A percentile compares a stretch with the other conserved stretches of the same genome.
phyloP scores from a whole-genome alignment of 345 rosid genomes.

The Citrus maxima region DNA sequence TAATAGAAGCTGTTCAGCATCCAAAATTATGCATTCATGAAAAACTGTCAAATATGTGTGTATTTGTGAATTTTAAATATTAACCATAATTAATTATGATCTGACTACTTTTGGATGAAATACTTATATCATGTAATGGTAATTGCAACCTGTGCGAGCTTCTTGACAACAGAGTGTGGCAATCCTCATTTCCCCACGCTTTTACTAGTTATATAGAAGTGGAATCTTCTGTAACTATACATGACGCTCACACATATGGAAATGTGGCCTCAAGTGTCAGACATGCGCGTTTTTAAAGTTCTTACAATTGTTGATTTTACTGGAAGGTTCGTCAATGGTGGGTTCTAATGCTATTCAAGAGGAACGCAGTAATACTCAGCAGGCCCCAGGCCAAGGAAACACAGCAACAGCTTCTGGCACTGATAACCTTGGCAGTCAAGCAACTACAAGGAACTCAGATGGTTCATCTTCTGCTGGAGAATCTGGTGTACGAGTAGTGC shows the following conservation, averaged over 20 bases:
- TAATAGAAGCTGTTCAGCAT: not conserved
- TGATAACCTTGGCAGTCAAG: conserved; percentile 34
- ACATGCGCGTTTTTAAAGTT: not conserved
- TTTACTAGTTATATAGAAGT: not conserved
- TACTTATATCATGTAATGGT: not conserved
- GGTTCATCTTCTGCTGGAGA: conserved; percentile 45
- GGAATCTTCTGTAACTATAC: not conserved
- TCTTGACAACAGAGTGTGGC: not conserved
- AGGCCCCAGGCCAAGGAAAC: conserved; percentile 36
- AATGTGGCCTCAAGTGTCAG: not conserved
- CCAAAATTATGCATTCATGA: not conserved
- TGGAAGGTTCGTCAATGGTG: conserved; percentile 42
- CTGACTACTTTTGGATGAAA: not conserved
- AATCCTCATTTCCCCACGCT: not conserved
- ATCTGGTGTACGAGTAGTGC: conserved; percentile 58
- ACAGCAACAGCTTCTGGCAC: conserved; percentile 26
- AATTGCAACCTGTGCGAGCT: not conserved
- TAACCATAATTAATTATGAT: not conserved
- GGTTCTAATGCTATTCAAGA: conserved; percentile 35
- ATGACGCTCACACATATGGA: not conserved
- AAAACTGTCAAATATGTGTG: not conserved
- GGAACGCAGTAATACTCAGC: conserved; percentile 37
- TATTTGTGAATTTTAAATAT: not conserved
- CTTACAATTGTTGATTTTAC: not conserved
- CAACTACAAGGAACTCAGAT: conserved; percentile 39